Base-by-base conservation (phyloP, 495 filamentous ascomycete genomes). In the Margaritispora aquatica region DNA sequence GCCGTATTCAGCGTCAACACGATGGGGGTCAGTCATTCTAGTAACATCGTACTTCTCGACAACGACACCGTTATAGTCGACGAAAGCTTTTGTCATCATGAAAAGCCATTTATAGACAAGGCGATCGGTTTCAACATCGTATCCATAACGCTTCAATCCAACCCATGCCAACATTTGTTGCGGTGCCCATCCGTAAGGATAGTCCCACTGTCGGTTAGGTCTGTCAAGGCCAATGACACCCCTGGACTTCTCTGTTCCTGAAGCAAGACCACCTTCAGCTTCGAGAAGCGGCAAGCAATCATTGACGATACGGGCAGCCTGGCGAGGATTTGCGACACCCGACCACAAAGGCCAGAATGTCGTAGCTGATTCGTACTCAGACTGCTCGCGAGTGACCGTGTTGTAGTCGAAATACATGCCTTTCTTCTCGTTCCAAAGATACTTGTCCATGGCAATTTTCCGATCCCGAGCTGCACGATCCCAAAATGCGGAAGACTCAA, bases 21-120 rank as follows among this genome's bases (percentile, higher is more conserved):
- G 84, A 69, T 97, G 94, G 24, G 94, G 89, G 65, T 93, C 90
- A 63, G 92, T 83, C 22, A 84, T 84, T 54, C 89, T 75, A 49
- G 94, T 97, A 48, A 98, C 94, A 72, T 98, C 89, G 75, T 98
- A 98, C 71, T 98, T 98, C 75, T 98, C 94, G 0, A 97, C 94
- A 20, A 98, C 92, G 26, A 96, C 90, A 21, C 94, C 94, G 65
- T 97, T 96, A 78, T 92, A 97, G 66, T 98, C 92, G 23, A 96
- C 89, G 73, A 97, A 98, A 0, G 92, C 89, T 71, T 94, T 96
- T 29, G 89, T 96, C 64, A 96, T 88, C 93, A 97, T 97, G 71
- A 90, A 95, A 22, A 96, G 74, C 94, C 94, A 98, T 69, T 90
- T 90, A 73, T 97, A 97, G 0, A 89, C 86, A 38, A 98, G 73